A percentile compares a stretch with the other conserved stretches of the same genome.
Evolutionary conservation across 2,329 filamentous ascomycete genomes (phyloP).

Genomic region (Alternaria triticimaculans): DNA sequence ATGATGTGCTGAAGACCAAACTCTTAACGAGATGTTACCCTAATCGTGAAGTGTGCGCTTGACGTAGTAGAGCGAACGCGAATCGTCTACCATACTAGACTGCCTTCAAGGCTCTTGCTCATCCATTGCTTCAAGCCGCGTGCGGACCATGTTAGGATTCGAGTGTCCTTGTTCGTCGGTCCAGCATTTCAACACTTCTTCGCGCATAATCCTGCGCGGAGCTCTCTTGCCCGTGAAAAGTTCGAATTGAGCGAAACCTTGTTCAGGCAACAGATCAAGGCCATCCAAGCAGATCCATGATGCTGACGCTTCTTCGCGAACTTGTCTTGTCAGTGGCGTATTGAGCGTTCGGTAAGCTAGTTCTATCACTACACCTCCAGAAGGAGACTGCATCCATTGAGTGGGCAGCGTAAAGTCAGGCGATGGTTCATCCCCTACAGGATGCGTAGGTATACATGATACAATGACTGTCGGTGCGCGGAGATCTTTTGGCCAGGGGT

Average conservation of each 20-base stretch:
- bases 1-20: not conserved
- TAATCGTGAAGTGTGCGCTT: too few relatives aligned
- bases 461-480: slow-evolving; percentile 74
- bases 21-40: not conserved
- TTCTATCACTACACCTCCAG: slow-evolving; percentile 79
- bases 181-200: slow-evolving; percentile 59
- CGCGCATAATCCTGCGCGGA: slow-evolving; percentile 72
- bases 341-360: slow-evolving; percentile 74
- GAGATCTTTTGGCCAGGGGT: slow-evolving; percentile 69
- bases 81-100: too few relatives aligned
- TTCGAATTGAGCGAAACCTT: slow-evolving; percentile 81
- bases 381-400: slow-evolving; percentile 73
- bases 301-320: slow-evolving; percentile 64
- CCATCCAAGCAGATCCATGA: slow-evolving; percentile 80
- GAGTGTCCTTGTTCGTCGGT: slow-evolving; percentile 35
- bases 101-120: slow-evolving; percentile 36
- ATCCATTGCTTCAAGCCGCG: slow-evolving; percentile 38
- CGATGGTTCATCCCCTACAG: slow-evolving; percentile 66
- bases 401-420: slow-evolving; percentile 73
- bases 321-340: slow-evolving; percentile 73
- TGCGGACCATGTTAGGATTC: slow-evolving; percentile 36
- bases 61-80: too few relatives aligned
- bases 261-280: slow-evolving; percentile 76
- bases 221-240: slow-evolving; percentile 77
- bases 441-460: slow-evolving; percentile 75